Conservation (phyloP, 2,329 filamentous ascomycete species). For the Curvularia hawaiiensis region DNA sequence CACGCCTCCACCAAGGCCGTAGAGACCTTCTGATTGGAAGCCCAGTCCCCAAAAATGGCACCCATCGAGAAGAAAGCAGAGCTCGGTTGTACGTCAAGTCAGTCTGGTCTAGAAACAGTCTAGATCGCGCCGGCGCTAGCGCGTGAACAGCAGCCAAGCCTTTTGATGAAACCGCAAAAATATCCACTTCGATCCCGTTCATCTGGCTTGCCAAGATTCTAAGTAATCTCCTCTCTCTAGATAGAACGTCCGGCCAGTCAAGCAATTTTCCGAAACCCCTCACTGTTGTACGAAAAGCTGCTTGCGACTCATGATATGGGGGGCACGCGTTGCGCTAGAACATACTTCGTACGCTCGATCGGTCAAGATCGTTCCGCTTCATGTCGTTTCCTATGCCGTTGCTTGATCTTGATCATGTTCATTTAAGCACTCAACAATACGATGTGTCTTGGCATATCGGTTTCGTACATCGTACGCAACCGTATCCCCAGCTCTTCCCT, state of each 20-base stretch:
- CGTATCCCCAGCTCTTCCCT: conserved; percentile 1
- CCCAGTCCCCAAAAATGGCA: not conserved
- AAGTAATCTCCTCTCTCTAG: conserved; percentile 8
- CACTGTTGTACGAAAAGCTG: not conserved
- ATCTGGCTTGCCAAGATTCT: conserved; percentile 7
- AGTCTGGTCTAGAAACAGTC: conserved; percentile 9
- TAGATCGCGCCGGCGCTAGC: conserved; percentile 11
- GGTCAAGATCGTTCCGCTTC: conserved; percentile 13
- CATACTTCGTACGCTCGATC: not conserved
- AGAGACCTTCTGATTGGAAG: not conserved
- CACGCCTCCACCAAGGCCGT: not conserved
- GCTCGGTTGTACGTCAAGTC: not conserved
- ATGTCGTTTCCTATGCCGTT: not conserved
- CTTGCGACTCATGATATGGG: conserved; percentile 2
- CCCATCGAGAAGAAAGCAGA: not conserved
- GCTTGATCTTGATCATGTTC: not conserved
- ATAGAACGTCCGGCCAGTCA: conserved; percentile 10
- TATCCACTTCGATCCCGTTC: conserved; percentile 6
- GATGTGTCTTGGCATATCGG: conserved; percentile 6
- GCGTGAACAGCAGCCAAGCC: conserved; percentile 8
- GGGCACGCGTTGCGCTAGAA: conserved; percentile 1
- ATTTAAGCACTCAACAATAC: conserved; percentile 9
- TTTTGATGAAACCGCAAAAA: conserved; percentile 17
- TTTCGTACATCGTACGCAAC: not conserved
- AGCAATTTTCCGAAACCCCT: conserved; percentile 9